phyloP scores from a whole-genome alignment of 75 land plant species.

The Pseudotsuga menziesii region DNA sequence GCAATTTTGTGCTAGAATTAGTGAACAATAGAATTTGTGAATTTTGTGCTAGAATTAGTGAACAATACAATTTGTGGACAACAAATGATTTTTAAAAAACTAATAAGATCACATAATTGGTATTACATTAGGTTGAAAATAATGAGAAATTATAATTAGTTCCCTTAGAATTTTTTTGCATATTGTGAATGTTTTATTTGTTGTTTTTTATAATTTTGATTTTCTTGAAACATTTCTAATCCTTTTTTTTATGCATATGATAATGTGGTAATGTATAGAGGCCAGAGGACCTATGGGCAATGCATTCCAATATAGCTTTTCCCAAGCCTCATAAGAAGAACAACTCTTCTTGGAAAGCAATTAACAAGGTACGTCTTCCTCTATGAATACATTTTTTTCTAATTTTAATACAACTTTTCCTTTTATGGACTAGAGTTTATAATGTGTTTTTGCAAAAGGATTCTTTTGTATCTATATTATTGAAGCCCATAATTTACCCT shows the following conservation, averaged over 20 bases:
- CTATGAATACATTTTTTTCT: background rate
- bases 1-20: too few species aligned
- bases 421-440: background rate
- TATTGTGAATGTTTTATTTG: background rate
- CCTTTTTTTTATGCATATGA: background rate
- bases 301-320: slow-evolving; percentile 69
- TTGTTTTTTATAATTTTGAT: background rate
- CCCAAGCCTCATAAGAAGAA: slow-evolving; percentile 86
- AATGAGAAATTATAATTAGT: background rate
- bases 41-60: too few species aligned
- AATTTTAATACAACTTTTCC: background rate
- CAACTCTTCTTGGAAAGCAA: slow-evolving; percentile 70
- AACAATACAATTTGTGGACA: background rate
- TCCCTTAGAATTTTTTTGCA: background rate
- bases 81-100: background rate
- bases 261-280: slow-evolving; percentile 40
- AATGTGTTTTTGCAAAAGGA: background rate
- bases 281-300: slow-evolving; percentile 91
- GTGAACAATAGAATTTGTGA: background rate
- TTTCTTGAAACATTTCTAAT: background rate
- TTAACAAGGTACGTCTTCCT: slow-evolving; percentile 61
- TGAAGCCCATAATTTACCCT: background rate
- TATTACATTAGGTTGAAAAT: background rate
- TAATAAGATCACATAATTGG: background rate
- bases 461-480: background rate